These are phyloP conservation scores for Clausena lansium DNA, from an alignment of 345 rosid genomes.

Conservation along the genomic window DNA sequence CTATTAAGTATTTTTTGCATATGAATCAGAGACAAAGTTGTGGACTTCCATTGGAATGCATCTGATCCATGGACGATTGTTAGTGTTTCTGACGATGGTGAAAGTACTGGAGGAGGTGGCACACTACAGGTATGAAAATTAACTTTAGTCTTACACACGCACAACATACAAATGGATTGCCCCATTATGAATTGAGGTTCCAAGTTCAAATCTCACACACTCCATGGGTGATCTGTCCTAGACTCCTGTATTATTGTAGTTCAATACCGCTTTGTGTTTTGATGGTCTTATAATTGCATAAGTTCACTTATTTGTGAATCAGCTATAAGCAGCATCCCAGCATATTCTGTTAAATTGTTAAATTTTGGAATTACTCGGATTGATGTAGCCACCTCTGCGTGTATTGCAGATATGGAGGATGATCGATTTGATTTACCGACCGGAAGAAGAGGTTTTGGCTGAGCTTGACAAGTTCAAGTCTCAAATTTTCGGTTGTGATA, in stretches of 20 bases:
- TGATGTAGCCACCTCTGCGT: background rate
- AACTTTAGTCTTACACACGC: background rate
- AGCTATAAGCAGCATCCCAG: too few relatives aligned
- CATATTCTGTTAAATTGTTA: background rate
- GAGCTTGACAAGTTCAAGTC: constrained; percentile 53
- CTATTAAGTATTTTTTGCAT: background rate
- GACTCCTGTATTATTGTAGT: background rate
- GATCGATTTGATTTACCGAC: constrained; percentile 60
- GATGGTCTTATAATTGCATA: background rate
- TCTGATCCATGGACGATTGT: constrained; percentile 67
- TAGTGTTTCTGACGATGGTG: constrained; percentile 68
- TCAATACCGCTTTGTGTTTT: background rate
- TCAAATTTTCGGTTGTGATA: constrained; percentile 38
- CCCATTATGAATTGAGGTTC: background rate
- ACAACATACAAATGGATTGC: background rate
- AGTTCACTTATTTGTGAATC: background rate
- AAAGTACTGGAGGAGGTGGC: constrained; percentile 65
- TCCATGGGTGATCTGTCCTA: background rate
- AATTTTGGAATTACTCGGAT: background rate
- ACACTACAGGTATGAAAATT: constrained; percentile 49
- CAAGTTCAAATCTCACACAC: too few relatives aligned
- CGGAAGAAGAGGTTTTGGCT: constrained; percentile 54
- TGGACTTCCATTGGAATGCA: constrained; percentile 68
- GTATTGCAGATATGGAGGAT: constrained; percentile 64
- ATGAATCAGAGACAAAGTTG: constrained; percentile 56